These are phyloP conservation scores for Phragmites australis DNA, from an alignment of 176 grass and related monocot species.

Conservation along the genomic window DNA sequence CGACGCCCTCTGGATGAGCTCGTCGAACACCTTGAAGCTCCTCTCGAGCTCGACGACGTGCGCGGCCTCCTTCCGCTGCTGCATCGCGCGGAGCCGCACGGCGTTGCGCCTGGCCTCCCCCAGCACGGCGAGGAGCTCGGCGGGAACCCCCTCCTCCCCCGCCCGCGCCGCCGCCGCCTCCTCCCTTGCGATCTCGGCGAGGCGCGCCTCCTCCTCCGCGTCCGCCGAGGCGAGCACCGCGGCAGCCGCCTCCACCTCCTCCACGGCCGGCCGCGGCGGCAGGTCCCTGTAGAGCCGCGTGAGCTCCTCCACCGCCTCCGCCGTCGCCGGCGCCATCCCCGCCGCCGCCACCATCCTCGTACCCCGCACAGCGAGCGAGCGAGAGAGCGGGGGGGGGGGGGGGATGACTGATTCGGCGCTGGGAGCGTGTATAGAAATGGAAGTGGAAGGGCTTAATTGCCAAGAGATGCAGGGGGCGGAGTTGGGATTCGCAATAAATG, in stretches of 20 bases:
- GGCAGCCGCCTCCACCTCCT: constrained; percentile 76
- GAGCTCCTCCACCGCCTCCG: constrained; percentile 66
- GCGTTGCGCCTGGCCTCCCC: constrained; percentile 72
- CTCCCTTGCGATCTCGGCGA: constrained; percentile 51
- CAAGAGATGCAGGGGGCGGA: not conserved
- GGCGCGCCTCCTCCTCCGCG: constrained; percentile 62
- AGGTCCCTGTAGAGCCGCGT: constrained; percentile 68
- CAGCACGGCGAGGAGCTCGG: constrained; percentile 66
- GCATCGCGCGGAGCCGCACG: constrained; percentile 51
- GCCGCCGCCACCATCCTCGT: constrained; percentile 26
- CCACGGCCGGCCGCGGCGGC: constrained; percentile 65
- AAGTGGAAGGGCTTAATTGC: not conserved
- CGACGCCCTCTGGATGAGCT: constrained; percentile 78
- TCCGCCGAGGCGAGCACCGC: constrained; percentile 63
- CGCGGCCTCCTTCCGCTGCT: constrained; percentile 83
- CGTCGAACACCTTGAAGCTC: constrained; percentile 72
- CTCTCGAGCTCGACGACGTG: constrained; percentile 76
- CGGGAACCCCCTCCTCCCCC: constrained; percentile 43
- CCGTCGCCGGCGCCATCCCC: constrained; percentile 30
- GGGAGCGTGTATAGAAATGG: not conserved
- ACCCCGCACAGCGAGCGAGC: not conserved
- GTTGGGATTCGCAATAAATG: not conserved
- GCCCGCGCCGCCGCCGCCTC: constrained; percentile 31
- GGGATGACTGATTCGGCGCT: not conserved
- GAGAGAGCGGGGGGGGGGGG: not conserved